Base-by-base conservation (phyloP, 2,329 filamentous ascomycete species). In the Penicillium sumatraense region DNA sequence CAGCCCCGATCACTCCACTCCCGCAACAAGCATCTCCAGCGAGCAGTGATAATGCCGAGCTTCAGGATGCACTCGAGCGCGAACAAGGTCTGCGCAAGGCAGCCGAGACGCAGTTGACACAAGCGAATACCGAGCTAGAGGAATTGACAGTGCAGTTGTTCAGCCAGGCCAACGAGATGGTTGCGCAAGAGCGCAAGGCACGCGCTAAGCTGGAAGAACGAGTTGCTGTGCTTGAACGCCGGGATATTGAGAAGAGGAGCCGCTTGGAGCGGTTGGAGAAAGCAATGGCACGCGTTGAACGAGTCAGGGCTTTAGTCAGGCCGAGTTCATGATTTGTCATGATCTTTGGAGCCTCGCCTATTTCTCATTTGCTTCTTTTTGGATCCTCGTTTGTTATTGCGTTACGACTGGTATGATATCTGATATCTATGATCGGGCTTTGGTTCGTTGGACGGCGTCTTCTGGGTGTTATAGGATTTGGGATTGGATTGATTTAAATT, bases 111-210 rank as follows among this genome's bases (percentile, higher is more conserved):
- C 80, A 81, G 57, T 74, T 84, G 2, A 77, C 78, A 31, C 79
- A 81, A 48, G 79, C 84, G 14, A 82, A 80, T 57, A 76, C 72
- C 1, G 85, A 88, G 69, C 77, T 88, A 26, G 85, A 87, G 61
- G 85, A 88, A 51, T 69, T 88, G 56, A 86, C 81, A 11, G 81
- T 80, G 27, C 80, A 81, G 53, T 68, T 88, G 8, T 88, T 88
- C 68, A 81, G 82, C 49, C 82, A 87, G 66, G 85, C 85, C 27
- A 87, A 87, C 56, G 85, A 87, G 70, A 87, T 88, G 85, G 85
- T 88, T 8, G 84, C 85, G 3, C 74, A 79, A 51, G 86, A 88
- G 73, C 78, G 85, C 23, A 83, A 80, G 66, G 83, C 83, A 35
- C 75, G 84, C 51, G 82, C 80, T 14, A 83, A 76, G 56, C 64